Evolutionary conservation across 257 asterid species (phyloP).

Genomic region (Nicotiana obtusifolia): DNA sequence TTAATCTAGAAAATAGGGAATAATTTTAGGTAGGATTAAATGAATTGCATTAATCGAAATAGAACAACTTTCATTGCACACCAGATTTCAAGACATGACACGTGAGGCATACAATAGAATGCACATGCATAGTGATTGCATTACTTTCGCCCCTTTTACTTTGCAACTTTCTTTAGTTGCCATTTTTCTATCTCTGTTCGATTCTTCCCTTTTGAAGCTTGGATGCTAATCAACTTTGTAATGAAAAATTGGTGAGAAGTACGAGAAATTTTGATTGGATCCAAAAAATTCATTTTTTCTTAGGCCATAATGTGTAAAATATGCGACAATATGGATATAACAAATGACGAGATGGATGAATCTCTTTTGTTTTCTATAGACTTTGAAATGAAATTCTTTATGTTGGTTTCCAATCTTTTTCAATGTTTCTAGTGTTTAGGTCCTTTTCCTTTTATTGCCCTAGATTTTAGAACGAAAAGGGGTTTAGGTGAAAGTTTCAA

Average conservation of each 20-base stretch:
- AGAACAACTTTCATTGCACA: not conserved
- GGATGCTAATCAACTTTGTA: too few relatives aligned
- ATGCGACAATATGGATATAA: not conserved
- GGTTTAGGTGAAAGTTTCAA: not conserved
- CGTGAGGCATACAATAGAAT: not conserved
- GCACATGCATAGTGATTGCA: not conserved
- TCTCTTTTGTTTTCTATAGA: not conserved
- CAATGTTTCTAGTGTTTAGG: not conserved
- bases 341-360: not conserved
- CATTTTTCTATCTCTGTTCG: too few relatives aligned
- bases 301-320: not conserved
- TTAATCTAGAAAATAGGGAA: not conserved
- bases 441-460: not conserved
- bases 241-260: not conserved
- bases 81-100: slow-evolving; percentile 4
- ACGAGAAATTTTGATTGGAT: not conserved
- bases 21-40: not conserved
- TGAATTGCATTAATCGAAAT: not conserved
- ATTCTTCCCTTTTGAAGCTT: too few relatives aligned
- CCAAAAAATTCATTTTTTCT: too few relatives aligned
- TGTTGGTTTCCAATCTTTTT: not conserved
- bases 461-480: not conserved
- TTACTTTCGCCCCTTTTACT: not conserved
- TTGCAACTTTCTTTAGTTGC: not conserved
- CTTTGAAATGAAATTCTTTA: not conserved